A percentile compares a stretch with the other conserved stretches of the same genome.
Conservation (phyloP, 225 moss, liverwort and hornwort species). For the Rhytidiadelphus loreus region DNA sequence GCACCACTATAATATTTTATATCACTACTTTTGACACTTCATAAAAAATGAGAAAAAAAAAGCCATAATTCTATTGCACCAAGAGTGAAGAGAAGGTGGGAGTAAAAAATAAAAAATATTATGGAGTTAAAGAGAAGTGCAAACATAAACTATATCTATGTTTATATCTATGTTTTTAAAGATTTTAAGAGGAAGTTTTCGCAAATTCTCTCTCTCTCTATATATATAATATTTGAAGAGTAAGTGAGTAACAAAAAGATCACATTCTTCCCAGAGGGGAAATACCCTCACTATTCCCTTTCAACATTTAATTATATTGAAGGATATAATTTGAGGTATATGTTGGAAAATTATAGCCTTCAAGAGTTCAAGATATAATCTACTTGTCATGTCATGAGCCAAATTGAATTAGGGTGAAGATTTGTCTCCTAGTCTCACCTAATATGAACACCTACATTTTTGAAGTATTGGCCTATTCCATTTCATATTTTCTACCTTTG, state of each 20-base stretch:
- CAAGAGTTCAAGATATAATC: neutral
- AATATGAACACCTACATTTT: neutral
- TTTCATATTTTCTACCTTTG: neutral
- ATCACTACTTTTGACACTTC: too few species aligned
- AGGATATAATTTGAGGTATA: neutral
- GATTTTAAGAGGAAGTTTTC: too few species aligned
- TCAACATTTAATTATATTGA: neutral
- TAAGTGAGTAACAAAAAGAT: neutral
- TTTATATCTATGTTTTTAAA: too few species aligned
- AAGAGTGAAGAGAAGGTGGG: neutral
- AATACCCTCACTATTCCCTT: neutral
- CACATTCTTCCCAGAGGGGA: neutral
- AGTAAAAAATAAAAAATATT: too few species aligned
- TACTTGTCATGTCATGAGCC: neutral
- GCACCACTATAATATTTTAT: too few species aligned
- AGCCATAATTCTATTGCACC: neutral
- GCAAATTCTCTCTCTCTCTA: too few species aligned
- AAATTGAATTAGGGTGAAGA: neutral
- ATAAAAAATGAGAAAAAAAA: too few species aligned
- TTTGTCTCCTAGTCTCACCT: neutral
- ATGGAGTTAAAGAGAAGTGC: too few species aligned
- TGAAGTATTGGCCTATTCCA: accelerated
- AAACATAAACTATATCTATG: too few species aligned
- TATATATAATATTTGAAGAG: too few species aligned
- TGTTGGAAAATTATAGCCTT: neutral